Evolutionary conservation across 345 rosid genomes (phyloP).

Genomic region (rapeseed (Brassica napus)): Da-Ae NC_063435.1:26377501-26378000

Average conservation of each 20-base stretch:
- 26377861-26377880: conserved; percentile 94
- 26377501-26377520: conserved; percentile 76
- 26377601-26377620: conserved; percentile 82
- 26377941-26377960: conserved; percentile 84
- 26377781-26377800: conserved; percentile 66
- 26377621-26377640: conserved; percentile 78
- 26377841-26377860: conserved; percentile 95
- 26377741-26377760: conserved; percentile 63
- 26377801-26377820: conserved; percentile 84
- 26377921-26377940: conserved; percentile 83
- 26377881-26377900: conserved; percentile 98
- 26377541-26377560: conserved; percentile 71
- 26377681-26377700: conserved; percentile 79
- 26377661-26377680: conserved; percentile 88
- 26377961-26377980: conserved; percentile 82
- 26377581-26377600: conserved; percentile 86
- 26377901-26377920: conserved; percentile 72
- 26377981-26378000: conserved; percentile 71
- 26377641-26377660: conserved; percentile 71
- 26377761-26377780: conserved; percentile 76
- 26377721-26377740: conserved; percentile 80
- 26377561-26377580: conserved; percentile 89
- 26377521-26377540: conserved; percentile 95
- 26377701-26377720: conserved; percentile 82
- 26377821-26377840: conserved; percentile 90